phyloP scores from a whole-genome alignment of 495 filamentous ascomycete genomes.

The Annulohypoxylon bovei region DNA sequence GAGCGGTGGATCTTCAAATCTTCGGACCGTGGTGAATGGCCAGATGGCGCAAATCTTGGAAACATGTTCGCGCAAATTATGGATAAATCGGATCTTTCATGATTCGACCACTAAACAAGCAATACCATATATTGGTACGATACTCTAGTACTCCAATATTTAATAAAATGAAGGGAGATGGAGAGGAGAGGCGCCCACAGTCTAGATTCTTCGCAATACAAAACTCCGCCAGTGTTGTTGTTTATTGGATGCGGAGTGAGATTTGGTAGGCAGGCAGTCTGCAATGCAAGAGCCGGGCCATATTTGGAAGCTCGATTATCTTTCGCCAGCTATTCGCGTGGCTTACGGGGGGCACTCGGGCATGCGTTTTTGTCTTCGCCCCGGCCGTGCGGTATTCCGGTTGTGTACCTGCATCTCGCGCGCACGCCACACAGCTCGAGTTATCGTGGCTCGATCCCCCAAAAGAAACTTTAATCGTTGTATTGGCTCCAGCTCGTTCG shows the following conservation, averaged over 20 bases:
- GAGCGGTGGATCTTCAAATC: not conserved
- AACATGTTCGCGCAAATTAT: constrained; percentile 16
- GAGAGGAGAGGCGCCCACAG: not conserved
- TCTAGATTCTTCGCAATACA: not conserved
- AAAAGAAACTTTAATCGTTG: constrained; percentile 4
- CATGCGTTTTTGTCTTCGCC: constrained; percentile 20
- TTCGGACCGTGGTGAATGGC: constrained; percentile 10
- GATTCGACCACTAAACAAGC: constrained; percentile 14
- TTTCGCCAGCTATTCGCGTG: constrained; percentile 29
- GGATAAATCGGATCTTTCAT: constrained; percentile 31
- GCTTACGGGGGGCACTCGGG: constrained; percentile 25
- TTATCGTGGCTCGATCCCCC: constrained; percentile 36
- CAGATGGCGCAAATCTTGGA: constrained; percentile 28
- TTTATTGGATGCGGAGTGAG: not conserved
- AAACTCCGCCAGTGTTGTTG: not conserved
- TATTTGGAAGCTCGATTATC: constrained; percentile 28
- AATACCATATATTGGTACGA: constrained; percentile 2
- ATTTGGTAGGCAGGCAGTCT: not conserved
- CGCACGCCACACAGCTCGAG: constrained; percentile 23
- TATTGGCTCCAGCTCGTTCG: constrained; percentile 14
- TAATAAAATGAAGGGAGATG: constrained; percentile 15
- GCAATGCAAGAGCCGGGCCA: constrained; percentile 12
- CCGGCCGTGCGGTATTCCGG: constrained; percentile 15
- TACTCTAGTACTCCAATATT: constrained; percentile 7
- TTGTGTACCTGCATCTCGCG: constrained; percentile 38